A percentile compares a stretch with the other conserved stretches of the same genome.
phyloP scores from a whole-genome alignment of 1,284 basidiomycete genomes.

The Puccinia polysora region DNA sequence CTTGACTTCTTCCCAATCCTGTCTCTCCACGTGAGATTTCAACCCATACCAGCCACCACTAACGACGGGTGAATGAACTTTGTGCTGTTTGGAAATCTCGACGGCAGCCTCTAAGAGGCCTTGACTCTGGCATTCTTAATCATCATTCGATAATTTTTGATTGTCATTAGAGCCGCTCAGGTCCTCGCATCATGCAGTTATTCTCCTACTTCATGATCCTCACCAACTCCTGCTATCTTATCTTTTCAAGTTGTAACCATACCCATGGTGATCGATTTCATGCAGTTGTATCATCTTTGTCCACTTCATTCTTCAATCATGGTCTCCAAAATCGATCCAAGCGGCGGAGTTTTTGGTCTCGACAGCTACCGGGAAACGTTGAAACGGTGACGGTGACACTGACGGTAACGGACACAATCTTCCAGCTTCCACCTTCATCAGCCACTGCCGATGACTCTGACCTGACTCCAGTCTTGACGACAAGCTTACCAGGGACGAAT shows the following conservation, averaged over 20 bases:
- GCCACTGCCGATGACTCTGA: neutral
- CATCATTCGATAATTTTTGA: too few species aligned
- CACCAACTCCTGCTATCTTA: slow-evolving; percentile 12
- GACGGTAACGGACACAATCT: slow-evolving; percentile 9
- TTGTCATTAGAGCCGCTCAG: neutral
- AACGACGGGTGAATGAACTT: too few species aligned
- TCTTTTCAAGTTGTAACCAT: neutral
- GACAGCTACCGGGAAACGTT: slow-evolving; percentile 6
- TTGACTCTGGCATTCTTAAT: too few species aligned
- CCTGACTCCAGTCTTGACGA: neutral
- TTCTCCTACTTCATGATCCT: slow-evolving; percentile 12
- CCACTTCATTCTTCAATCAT: neutral
- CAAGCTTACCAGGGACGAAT: slow-evolving; percentile 12
- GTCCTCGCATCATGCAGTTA: slow-evolving; percentile 1
- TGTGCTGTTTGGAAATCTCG: too few species aligned
- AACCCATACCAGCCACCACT: too few species aligned
- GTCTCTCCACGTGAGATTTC: too few species aligned
- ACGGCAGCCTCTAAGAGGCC: too few species aligned
- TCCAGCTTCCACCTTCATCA: neutral
- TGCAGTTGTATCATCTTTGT: neutral
- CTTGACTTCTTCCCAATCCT: too few species aligned
- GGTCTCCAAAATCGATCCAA: neutral
- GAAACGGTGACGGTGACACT: slow-evolving; percentile 28
- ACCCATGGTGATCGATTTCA: neutral
- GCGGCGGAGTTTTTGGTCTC: neutral